phyloP scores from a whole-genome alignment of 192 early-diverging fungal species.

The Rhizophagus sp. region DNA sequence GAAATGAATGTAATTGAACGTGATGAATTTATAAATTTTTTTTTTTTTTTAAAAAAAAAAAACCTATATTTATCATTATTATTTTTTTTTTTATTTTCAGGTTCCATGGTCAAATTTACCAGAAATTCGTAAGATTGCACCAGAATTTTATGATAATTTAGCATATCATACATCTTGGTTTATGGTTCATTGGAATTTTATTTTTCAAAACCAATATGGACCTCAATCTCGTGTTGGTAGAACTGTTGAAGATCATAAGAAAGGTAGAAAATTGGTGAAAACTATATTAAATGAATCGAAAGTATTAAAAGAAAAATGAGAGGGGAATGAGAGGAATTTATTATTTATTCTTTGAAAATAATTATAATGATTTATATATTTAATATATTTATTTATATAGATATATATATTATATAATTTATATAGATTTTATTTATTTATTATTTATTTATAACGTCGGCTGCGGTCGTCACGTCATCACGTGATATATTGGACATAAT shows the following conservation, averaged over 20 bases:
- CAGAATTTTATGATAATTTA: slow-evolving; percentile 88
- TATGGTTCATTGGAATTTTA: slow-evolving; percentile 81
- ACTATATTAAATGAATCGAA: slow-evolving; percentile 34
- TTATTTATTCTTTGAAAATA: too few relatives aligned
- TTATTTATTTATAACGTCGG: too few relatives aligned
- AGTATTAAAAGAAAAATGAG: too few relatives aligned
- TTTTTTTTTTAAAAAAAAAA: too few relatives aligned
- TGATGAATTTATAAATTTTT: neutral
- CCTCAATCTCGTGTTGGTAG: slow-evolving; percentile 84
- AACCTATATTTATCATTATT: neutral
- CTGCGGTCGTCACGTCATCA: too few relatives aligned
- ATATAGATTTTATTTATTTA: too few relatives aligned
- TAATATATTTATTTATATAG: too few relatives aligned
- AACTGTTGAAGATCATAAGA: slow-evolving; percentile 68
- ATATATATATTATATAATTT: too few relatives aligned
- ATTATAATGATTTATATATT: too few relatives aligned
- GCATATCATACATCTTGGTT: slow-evolving; percentile 87
- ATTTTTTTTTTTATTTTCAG: slow-evolving; percentile 24
- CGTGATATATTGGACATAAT: too few relatives aligned
- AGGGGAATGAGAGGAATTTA: too few relatives aligned
- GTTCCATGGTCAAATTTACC: slow-evolving; percentile 74
- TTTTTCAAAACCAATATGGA: slow-evolving; percentile 67
- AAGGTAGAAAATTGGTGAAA: slow-evolving; percentile 67
- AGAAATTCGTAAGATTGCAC: neutral
- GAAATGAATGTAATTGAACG: too few relatives aligned